A percentile compares a stretch with the other conserved stretches of the same genome.
Conservation (phyloP, 2,329 filamentous ascomycete species). For the Atkinsonella texensis region DNA sequence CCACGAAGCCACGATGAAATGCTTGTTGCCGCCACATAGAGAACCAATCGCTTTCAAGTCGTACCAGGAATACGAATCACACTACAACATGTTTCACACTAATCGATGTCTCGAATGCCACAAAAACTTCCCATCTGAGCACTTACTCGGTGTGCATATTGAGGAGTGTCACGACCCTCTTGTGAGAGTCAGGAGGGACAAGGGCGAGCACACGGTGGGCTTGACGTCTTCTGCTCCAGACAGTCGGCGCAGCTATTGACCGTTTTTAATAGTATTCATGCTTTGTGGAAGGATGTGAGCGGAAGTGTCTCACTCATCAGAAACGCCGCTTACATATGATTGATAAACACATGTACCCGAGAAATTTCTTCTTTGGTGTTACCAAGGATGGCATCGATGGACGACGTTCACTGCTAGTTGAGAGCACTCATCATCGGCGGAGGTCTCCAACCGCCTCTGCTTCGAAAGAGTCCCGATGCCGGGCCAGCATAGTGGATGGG, state of each 20-base stretch:
- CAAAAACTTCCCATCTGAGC: conserved; percentile 77
- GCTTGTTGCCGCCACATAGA: conserved; percentile 69
- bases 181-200: conserved; percentile 55
- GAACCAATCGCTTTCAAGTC: conserved; percentile 57
- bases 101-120: conserved; percentile 78
- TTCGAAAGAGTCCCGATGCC: conserved; percentile 21
- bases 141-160: conserved; percentile 74
- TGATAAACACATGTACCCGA: conserved; percentile 87
- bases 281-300: conserved; percentile 80
- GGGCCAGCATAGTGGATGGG: conserved; percentile 20
- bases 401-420: conserved; percentile 62
- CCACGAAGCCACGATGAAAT: conserved; percentile 51
- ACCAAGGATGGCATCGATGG: conserved; percentile 85
- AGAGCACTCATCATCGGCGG: conserved; percentile 36
- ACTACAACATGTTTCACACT: conserved; percentile 70
- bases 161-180: conserved; percentile 86
- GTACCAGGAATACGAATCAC: conserved; percentile 73
- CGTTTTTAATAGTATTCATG: conserved; percentile 55
- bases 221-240: no score
- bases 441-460: conserved; percentile 31
- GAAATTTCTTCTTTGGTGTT: conserved; percentile 77
- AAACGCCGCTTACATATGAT: conserved; percentile 83
- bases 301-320: conserved; percentile 68
- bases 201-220: conserved; percentile 75
- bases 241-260: neutral